Base-by-base conservation (phyloP, 1,284 basidiomycete species). In the Papiliotrema terrestris region DNA sequence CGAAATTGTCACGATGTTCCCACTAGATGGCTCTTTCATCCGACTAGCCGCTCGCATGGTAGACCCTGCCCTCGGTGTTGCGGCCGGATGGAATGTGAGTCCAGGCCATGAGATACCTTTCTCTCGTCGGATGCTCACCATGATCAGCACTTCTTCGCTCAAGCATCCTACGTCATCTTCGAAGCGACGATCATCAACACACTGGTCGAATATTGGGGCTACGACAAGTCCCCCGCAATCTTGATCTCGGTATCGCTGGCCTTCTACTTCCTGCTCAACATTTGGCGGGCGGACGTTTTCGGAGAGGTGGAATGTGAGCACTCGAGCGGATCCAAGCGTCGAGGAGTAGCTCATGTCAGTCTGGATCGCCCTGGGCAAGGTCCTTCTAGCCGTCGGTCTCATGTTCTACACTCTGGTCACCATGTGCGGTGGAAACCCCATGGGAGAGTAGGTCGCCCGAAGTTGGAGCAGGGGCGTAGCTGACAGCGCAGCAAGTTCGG, bases 401-500 rank as follows among this genome's bases (percentile, higher is more conserved):
- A 82, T 88, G 57, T 65, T 88, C 47, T 78, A 81, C 54, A 85
- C 85, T 36, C 78, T 89, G 46, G 74, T 87, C 51, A 81, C 88
- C 53, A 85, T 87, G 65, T 81, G 87, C 26, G 87, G 86, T 51
- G 86, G 85, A 54, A 85, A 82, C 0, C 85, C 85, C 1, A 60
- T 76, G 60, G 42, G 57, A 19, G 67, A 69, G 35, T 35, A 29
- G 4, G 44, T 17, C 4, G 6, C n/a, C 9, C 9, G 13, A 44
- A n/a, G n/a, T n/a, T 45, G 23, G 8, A 6, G 22, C 25, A 6
- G 8, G n/a, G 15, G 19, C 6, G 20, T n/a, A 41, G 39, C 39
- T 41, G 39, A 41, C 23, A 17, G 43, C 79, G 83, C 6, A 62
- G 44, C 32, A n/a, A 25, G n/a, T 48, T 68, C 35, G 73, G 76